Evolutionary conservation across 176 grass and related monocot genomes (phyloP), one percentile per base, ranked within the genome.

Genomic region (Ensete ventricosum): DNA sequence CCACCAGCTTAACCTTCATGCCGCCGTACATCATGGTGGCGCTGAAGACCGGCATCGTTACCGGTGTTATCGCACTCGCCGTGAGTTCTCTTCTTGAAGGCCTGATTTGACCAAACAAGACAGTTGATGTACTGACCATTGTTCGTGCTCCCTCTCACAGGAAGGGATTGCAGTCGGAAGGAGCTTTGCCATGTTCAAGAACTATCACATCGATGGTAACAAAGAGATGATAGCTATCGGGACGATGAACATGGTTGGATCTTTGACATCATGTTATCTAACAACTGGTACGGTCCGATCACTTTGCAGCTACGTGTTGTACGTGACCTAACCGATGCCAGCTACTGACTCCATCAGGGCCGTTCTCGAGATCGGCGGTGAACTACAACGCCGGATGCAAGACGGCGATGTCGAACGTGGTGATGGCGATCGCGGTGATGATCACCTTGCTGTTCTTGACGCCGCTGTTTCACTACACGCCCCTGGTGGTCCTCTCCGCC

Each of bases 201-300:
- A 93, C 76, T 98, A 98, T 80, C 82, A 98, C 77, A 93, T 98
- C 7, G 94, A 98, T 24, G 90, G 94, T 52, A 98, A 98, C 88
- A 98, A 98, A 85, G 94, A 98, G 78, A 98, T 98, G 94, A 87
- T 93, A 14, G 94, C 94, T 26, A 67, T 98, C 6, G 94, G 94
- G 12, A 87, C 83, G 7, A 98, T 98, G 94, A 98, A 98, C 80
- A 87, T 98, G 1, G 73, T 85, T 19, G 94, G 94, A 24, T 98
- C 94, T 8, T 77, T 93, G 27, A 93, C 94, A 16, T 98, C 94
- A n/a, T 98, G 94, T 84, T 98, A 98, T 75, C 84, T 98, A 20
- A 98, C 94, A 29, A 98, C 90, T 16, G 92, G 90, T 83, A 80
- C 11, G 5, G 34, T 43, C 34, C 34, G 34, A 43, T 43, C 34